phyloP scores from a whole-genome alignment of 2,329 filamentous ascomycete genomes.

The Trichoderma simmonsii region DNA sequence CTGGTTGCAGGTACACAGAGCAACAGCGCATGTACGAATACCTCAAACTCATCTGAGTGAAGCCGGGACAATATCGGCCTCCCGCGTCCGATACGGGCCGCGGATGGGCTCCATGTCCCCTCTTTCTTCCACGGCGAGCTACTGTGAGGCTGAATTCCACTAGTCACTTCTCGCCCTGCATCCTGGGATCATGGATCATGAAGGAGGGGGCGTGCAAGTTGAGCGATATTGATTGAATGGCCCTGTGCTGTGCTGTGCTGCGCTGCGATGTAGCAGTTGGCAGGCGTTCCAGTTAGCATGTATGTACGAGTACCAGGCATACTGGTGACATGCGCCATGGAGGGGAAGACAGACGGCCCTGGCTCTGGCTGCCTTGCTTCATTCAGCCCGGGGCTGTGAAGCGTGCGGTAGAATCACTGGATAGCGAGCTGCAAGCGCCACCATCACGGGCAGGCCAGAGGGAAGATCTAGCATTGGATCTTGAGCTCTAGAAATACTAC shows the following conservation, averaged over 20 bases:
- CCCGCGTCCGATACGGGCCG: neutral
- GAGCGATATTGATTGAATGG: neutral
- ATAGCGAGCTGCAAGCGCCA: neutral
- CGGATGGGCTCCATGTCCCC: neutral
- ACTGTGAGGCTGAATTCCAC: conserved; percentile 13
- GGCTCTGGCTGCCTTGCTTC: neutral
- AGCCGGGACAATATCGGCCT: neutral
- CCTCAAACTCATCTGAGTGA: neutral
- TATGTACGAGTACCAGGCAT: neutral
- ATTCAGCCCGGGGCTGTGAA: conserved; percentile 16
- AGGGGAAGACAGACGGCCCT: neutral
- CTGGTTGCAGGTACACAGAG: neutral
- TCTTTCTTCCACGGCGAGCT: neutral
- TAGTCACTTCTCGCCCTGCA: neutral
- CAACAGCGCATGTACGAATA: neutral
- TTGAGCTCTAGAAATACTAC: neutral
- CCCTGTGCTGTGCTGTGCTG: neutral
- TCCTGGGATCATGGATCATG: neutral
- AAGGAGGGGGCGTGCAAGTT: conserved; percentile 10
- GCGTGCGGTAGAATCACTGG: neutral
- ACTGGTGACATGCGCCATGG: neutral
- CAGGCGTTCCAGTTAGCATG: neutral
- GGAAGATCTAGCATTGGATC: neutral
- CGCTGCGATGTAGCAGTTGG: neutral
- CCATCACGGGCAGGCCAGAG: neutral